Conservation (phyloP, 2,329 filamentous ascomycete species). For the Trichoderma koningiopsis region DNA sequence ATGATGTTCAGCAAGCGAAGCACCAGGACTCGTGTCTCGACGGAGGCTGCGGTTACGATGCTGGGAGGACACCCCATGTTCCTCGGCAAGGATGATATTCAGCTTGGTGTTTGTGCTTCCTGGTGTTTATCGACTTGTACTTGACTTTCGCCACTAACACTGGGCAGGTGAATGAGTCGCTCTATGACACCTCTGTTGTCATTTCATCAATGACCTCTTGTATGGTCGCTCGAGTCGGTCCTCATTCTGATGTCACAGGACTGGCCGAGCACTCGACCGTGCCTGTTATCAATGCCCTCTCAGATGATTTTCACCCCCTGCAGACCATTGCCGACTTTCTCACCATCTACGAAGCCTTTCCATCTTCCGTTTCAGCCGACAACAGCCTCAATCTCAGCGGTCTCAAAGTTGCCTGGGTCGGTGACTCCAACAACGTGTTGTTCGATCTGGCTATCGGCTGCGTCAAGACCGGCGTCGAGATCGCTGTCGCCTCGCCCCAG, state of each 20-base stretch:
- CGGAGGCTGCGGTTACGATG: constrained; percentile 84
- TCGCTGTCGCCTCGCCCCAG: constrained; percentile 82
- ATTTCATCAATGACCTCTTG: constrained; percentile 92
- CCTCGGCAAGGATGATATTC: constrained; percentile 91
- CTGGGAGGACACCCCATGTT: constrained; percentile 97
- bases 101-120: constrained; percentile 70
- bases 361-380: constrained; percentile 45
- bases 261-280: constrained; percentile 74
- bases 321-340: constrained; percentile 94
- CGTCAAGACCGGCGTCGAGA: constrained; percentile 81
- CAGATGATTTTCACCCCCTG: constrained; percentile 88
- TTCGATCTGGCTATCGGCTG: constrained; percentile 90
- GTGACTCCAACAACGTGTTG: constrained; percentile 95
- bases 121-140: neutral
- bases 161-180: constrained; percentile 78
- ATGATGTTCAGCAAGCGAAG: constrained; percentile 98
- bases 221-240: constrained; percentile 77
- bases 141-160: constrained; percentile 18
- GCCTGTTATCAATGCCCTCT: constrained; percentile 85
- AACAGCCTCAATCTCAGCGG: constrained; percentile 69
- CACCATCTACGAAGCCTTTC: constrained; percentile 81
- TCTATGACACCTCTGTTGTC: constrained; percentile 89
- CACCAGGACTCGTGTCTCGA: constrained; percentile 90
- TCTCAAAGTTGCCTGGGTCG: constrained; percentile 92
- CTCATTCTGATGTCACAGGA: constrained; percentile 72